phyloP scores from a whole-genome alignment of 2,329 filamentous ascomycete species.

The Albifimbria verrucaria region DNA sequence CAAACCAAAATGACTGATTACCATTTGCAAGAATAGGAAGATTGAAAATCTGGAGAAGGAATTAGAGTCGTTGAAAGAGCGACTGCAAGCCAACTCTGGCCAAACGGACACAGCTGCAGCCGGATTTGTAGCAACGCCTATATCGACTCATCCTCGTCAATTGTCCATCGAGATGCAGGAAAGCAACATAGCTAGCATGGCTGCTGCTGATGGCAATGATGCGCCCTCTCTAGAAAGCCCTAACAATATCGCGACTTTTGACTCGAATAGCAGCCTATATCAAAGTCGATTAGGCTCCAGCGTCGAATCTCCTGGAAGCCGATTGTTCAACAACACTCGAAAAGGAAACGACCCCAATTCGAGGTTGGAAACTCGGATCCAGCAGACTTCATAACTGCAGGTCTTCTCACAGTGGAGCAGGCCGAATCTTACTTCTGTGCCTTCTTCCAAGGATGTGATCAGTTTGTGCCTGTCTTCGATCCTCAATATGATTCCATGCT shows the following conservation, averaged over 20 bases:
- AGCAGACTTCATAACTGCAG: neutral
- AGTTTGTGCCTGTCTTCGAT: slow-evolving; percentile 10
- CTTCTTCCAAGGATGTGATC: neutral
- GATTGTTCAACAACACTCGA: neutral
- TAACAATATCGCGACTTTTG: neutral
- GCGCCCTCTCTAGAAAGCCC: neutral
- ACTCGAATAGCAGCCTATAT: neutral
- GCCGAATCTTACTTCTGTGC: neutral
- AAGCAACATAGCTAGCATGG: neutral
- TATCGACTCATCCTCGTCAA: neutral
- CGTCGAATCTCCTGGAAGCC: neutral
- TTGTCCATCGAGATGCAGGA: neutral
- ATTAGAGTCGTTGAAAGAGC: neutral
- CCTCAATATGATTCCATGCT: slow-evolving; percentile 37
- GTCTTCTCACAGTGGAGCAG: neutral
- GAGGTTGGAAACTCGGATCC: neutral
- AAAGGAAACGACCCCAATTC: neutral
- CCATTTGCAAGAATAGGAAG: neutral
- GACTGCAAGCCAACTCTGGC: neutral
- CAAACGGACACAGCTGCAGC: neutral
- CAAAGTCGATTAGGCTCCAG: neutral
- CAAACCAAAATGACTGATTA: neutral
- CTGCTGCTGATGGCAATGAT: neutral
- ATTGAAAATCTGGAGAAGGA: neutral
- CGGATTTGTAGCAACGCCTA: neutral